These are phyloP conservation scores for Gossypium davidsonii DNA, from an alignment of 441 rosid species.

Conservation along the genomic window DNA sequence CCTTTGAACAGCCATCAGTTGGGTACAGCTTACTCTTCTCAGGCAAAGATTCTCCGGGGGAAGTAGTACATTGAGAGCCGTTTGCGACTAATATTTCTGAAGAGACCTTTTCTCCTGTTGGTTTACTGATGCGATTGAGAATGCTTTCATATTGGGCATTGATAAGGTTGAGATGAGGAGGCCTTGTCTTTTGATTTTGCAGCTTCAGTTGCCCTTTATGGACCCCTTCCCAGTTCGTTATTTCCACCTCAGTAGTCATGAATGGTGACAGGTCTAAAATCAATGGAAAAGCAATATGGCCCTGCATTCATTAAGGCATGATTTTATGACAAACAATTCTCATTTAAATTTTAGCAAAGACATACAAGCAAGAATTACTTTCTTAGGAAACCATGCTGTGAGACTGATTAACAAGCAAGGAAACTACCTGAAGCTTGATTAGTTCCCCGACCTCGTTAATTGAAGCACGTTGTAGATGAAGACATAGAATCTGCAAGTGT, in stretches of 20 bases:
- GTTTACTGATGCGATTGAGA: slow-evolving; percentile 21
- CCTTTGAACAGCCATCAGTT: slow-evolving; percentile 9
- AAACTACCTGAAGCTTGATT: slow-evolving; percentile 60
- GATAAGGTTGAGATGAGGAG: slow-evolving; percentile 17
- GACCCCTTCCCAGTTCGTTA: slow-evolving; percentile 25
- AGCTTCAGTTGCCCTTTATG: slow-evolving; percentile 21
- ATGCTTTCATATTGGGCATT: slow-evolving; percentile 21
- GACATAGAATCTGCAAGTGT: slow-evolving; percentile 67
- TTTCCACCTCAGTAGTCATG: slow-evolving; percentile 31
- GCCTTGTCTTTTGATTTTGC: slow-evolving; percentile 28
- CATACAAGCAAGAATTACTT: neutral
- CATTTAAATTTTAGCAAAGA: neutral
- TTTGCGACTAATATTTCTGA: slow-evolving; percentile 21
- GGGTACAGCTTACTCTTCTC: slow-evolving; percentile 20
- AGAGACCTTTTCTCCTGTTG: slow-evolving; percentile 9
- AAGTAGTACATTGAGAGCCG: slow-evolving; percentile 17
- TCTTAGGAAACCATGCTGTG: neutral
- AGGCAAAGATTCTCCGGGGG: slow-evolving; percentile 5
- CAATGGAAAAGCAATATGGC: slow-evolving; percentile 63
- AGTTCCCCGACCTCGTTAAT: slow-evolving; percentile 53
- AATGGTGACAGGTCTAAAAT: slow-evolving; percentile 58
- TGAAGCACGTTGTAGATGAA: slow-evolving; percentile 75
- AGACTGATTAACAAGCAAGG: slow-evolving; percentile 2
- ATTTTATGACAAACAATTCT: slow-evolving; percentile 8
- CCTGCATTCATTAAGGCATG: slow-evolving; percentile 39